A percentile compares a stretch with the other conserved stretches of the same genome.
Evolutionary conservation across 176 grass and related monocot genomes (phyloP).

Genomic region (Juncus inflexus): DNA sequence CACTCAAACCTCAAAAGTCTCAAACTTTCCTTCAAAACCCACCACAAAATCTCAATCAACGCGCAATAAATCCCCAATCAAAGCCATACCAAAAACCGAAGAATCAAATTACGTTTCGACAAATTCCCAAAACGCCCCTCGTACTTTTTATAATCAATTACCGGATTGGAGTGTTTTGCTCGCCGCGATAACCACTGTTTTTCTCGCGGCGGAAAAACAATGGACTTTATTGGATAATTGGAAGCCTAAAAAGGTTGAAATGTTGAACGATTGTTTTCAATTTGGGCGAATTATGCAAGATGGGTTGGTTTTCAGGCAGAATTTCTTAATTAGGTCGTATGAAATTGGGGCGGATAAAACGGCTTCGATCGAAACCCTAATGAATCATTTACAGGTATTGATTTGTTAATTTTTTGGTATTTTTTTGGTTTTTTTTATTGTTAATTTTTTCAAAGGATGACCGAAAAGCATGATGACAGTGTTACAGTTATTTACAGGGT

Average conservation of each 20-base stretch:
- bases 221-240: constrained; percentile 75
- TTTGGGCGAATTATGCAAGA: constrained; percentile 73
- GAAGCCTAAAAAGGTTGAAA: constrained; percentile 86
- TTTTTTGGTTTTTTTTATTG: background rate
- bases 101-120: constrained; percentile 33
- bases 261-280: constrained; percentile 75
- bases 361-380: constrained; percentile 86
- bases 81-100: constrained; percentile 57
- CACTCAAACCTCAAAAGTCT: too few relatives aligned
- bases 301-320: constrained; percentile 78
- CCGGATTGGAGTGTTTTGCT: constrained; percentile 96
- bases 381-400: constrained; percentile 95
- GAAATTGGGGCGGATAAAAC: constrained; percentile 85
- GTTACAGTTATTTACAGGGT: too few relatives aligned
- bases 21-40: constrained; percentile 40
- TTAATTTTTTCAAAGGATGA: too few relatives aligned
- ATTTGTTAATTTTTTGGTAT: constrained; percentile 6
- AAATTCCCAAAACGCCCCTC: constrained; percentile 27
- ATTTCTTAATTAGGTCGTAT: constrained; percentile 90
- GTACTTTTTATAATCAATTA: constrained; percentile 89
- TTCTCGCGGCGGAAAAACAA: constrained; percentile 88
- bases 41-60: constrained; percentile 35
- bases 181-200: constrained; percentile 82
- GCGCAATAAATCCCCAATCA: constrained; percentile 40
- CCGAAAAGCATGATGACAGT: too few relatives aligned